These are phyloP conservation scores for Globisporangium nagaii DNA, from an alignment of 352 stramenopile species.

Conservation along the genomic window DNA sequence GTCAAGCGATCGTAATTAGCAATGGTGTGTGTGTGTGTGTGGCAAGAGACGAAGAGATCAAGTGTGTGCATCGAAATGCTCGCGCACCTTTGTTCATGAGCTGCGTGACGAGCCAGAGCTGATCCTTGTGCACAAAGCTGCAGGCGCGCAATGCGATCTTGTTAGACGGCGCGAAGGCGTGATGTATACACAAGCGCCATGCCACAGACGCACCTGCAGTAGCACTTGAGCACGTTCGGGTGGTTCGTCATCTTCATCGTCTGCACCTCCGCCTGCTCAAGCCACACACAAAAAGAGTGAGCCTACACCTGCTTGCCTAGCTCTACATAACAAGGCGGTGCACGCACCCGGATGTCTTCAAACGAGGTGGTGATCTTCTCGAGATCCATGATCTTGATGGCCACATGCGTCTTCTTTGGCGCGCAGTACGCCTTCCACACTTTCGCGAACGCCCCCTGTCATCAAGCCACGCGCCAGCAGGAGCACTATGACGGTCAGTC, in stretches of 20 bases:
- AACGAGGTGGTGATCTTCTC: constrained; percentile 97
- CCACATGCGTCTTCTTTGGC: constrained; percentile 86
- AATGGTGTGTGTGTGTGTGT: background rate
- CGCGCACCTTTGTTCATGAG: constrained; percentile 95
- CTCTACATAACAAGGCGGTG: background rate
- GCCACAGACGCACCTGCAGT: constrained; percentile 71
- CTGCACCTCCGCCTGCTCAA: constrained; percentile 89
- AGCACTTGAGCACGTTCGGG: constrained; percentile 97
- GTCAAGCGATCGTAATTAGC: too few species aligned
- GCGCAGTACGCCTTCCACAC: constrained; percentile 95
- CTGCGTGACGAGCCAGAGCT: constrained; percentile 98
- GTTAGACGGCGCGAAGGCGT: background rate
- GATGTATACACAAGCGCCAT: background rate
- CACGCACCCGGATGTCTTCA: constrained; percentile 81
- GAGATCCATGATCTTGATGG: constrained; percentile 99
- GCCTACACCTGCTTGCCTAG: background rate
- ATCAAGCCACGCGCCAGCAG: background rate
- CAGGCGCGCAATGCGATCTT: background rate
- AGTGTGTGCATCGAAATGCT: background rate
- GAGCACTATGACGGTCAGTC: background rate
- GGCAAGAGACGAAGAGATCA: too few species aligned
- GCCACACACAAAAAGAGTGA: background rate
- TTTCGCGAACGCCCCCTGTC: constrained; percentile 95
- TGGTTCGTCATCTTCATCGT: constrained; percentile 99
- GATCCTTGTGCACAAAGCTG: constrained; percentile 95